Evolutionary conservation across 129 eudicot species (phyloP).

Genomic region (Saposhnikovia divaricata): DNA sequence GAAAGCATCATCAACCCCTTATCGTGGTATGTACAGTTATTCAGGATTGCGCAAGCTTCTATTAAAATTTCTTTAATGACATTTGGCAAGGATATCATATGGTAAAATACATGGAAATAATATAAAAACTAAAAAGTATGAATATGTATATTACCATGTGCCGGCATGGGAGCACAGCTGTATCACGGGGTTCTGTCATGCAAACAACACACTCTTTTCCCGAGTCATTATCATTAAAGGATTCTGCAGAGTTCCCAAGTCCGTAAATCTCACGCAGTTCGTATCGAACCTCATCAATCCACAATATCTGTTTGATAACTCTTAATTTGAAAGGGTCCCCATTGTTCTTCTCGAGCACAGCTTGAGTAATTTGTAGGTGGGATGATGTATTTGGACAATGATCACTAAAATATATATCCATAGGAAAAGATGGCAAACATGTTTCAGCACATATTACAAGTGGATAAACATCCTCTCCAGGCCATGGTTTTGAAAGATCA

Average conservation of each 20-base stretch:
- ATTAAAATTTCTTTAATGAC: background rate
- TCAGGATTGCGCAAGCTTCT: background rate
- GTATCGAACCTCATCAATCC: constrained; percentile 74
- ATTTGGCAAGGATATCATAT: background rate
- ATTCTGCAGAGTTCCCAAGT: constrained; percentile 51
- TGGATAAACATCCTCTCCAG: constrained; percentile 57
- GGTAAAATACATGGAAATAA: background rate
- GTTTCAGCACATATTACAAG: constrained; percentile 81
- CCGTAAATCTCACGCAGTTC: constrained; percentile 89
- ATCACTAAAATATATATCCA: constrained; percentile 21
- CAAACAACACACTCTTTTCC: constrained; percentile 91
- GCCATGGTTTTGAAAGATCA: constrained; percentile 56
- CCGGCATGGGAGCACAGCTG: constrained; percentile 90
- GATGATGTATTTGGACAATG: constrained; percentile 35
- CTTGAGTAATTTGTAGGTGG: constrained; percentile 79
- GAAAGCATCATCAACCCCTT: background rate
- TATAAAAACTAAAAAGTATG: background rate
- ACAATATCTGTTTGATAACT: constrained; percentile 67
- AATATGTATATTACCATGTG: constrained; percentile 68
- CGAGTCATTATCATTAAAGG: constrained; percentile 41
- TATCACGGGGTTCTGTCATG: constrained; percentile 92
- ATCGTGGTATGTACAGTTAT: background rate
- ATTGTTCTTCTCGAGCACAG: constrained; percentile 50
- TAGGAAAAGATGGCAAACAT: constrained; percentile 21
- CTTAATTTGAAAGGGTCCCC: constrained; percentile 48